Evolutionary conservation across 768 basidiomycete species (phyloP).

Genomic region (Collybia sp.): DNA sequence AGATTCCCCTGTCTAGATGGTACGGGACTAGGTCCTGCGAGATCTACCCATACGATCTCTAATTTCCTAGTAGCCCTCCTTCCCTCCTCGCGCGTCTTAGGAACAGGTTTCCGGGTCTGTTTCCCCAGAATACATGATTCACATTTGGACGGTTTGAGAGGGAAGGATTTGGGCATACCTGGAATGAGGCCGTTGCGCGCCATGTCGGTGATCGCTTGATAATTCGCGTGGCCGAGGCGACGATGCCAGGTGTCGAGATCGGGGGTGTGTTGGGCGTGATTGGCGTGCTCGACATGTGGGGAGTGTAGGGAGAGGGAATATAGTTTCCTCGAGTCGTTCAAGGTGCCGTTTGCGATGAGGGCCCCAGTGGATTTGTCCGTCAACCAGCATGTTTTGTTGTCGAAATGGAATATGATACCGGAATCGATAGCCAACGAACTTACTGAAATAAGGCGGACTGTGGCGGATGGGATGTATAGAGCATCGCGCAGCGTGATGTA

Average conservation of each 20-base stretch:
- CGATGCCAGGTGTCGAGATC: constrained; percentile 12
- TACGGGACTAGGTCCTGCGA: constrained; percentile 8
- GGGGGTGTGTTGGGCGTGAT: neutral
- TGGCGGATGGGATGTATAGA: constrained; percentile 10
- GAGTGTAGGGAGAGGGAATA: constrained; percentile 3
- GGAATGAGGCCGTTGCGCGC: constrained; percentile 1
- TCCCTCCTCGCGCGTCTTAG: constrained; percentile 3
- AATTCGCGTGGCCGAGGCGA: constrained; percentile 11
- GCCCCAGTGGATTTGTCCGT: neutral
- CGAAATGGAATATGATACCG: neutral
- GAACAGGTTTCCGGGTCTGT: constrained; percentile 10
- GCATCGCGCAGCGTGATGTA: constrained; percentile 4
- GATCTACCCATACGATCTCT: constrained; percentile 8
- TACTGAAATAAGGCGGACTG: constrained; percentile 14
- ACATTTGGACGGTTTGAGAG: constrained; percentile 6
- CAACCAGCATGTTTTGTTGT: constrained; percentile 23
- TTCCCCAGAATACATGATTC: constrained; percentile 12
- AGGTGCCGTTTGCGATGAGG: constrained; percentile 6
- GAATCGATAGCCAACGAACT: neutral
- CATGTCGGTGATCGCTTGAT: constrained; percentile 6
- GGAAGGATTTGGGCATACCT: constrained; percentile 13
- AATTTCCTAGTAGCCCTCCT: constrained; percentile 3
- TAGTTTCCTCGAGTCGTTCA: neutral
- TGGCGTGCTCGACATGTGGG: constrained; percentile 2
- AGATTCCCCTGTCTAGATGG: neutral